These are phyloP conservation scores for Blastocystis hominis DNA, from an alignment of 352 stramenopile species.

Conservation along the genomic window DNA sequence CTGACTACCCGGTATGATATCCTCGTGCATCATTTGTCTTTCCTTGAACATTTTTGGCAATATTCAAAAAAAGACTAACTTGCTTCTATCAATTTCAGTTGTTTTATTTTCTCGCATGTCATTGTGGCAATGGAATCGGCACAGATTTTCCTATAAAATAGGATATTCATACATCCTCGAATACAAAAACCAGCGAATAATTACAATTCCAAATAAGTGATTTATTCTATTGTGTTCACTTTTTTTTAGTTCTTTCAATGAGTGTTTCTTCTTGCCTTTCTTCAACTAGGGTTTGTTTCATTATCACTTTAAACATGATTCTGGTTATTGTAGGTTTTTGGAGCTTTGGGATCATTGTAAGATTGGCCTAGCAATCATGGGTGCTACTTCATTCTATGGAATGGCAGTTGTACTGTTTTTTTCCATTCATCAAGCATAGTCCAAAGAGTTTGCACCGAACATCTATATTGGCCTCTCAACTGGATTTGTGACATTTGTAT, in stretches of 20 bases:
- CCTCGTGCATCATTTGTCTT: no score
- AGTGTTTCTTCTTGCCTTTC: slow-evolving; percentile 45
- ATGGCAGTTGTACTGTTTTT: background rate
- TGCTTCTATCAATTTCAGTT: no score
- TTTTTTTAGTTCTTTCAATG: background rate
- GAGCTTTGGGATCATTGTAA: background rate
- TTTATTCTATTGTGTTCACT: background rate
- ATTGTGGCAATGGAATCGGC: background rate
- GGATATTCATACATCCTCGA: background rate
- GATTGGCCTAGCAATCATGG: slow-evolving; percentile 11
- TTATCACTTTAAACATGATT: background rate
- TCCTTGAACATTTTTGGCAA: no score
- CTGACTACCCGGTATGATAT: no score
- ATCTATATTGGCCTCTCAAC: background rate
- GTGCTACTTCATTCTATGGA: background rate
- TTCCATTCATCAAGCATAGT: background rate
- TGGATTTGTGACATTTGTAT: slow-evolving; percentile 32
- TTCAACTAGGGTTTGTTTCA: background rate
- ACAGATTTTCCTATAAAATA: background rate
- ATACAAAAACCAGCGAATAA: background rate
- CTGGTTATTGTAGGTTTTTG: background rate
- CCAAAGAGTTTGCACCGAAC: background rate
- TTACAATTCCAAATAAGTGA: background rate
- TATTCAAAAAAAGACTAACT: no score
- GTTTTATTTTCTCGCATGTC: no score